Conservation (phyloP, 2,329 filamentous ascomycete species). For the Pseudonectria foliicola region DNA sequence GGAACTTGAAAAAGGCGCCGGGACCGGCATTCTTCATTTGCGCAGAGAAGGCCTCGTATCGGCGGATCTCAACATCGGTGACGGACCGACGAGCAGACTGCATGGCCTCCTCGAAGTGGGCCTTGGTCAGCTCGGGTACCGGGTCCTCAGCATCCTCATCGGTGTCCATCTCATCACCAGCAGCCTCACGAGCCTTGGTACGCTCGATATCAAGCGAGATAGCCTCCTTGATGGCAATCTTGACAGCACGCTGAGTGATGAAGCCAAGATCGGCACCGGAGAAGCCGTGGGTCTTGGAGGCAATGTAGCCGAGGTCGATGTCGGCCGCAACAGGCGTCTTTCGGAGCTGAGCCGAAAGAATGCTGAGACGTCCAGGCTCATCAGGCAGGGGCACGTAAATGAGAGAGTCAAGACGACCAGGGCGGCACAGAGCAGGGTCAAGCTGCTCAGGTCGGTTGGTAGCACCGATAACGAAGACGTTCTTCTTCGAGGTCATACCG, state of each 20-base stretch:
- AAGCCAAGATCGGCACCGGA: constrained; percentile 99
- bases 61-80: constrained; percentile 91
- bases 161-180: constrained; percentile 67
- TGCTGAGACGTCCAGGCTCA: constrained; percentile 78
- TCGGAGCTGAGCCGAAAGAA: constrained; percentile 91
- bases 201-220: constrained; percentile 86
- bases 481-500: constrained; percentile 99
- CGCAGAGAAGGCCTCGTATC: constrained; percentile 97
- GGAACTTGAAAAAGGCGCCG: constrained; percentile 98
- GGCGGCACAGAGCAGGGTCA: constrained; percentile 94
- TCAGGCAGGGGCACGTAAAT: constrained; percentile 98
- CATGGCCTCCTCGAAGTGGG: constrained; percentile 99
- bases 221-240: constrained; percentile 97
- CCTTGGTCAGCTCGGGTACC: constrained; percentile 90
- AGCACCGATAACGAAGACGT: constrained; percentile 98
- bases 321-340: constrained; percentile 91
- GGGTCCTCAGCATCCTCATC: constrained; percentile 78
- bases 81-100: constrained; percentile 87
- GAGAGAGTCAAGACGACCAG: constrained; percentile 95
- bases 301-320: constrained; percentile 85
- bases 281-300: constrained; percentile 96
- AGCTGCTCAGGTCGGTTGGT: constrained; percentile 99
- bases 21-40: constrained; percentile 98
- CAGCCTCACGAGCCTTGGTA: constrained; percentile 79
- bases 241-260: constrained; percentile 97